Evolutionary conservation across 1,139 yeast species (phyloP), one percentile per base, ranked within the genome.

Genomic region (Scheffersomyces segobiensis): DNA sequence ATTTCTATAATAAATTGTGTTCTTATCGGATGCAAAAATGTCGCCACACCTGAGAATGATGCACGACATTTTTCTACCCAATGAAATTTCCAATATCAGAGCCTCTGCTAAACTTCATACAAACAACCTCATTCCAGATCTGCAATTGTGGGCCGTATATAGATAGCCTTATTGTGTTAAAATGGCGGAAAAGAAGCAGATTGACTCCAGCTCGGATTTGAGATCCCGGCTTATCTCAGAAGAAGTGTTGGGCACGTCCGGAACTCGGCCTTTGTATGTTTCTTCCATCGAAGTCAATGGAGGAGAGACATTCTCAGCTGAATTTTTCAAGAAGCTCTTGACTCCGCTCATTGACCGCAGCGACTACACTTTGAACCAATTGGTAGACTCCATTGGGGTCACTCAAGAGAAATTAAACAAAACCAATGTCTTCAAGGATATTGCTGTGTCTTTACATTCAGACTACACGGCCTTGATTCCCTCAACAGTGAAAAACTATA

Each of bases 201-300:
- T 24, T 20, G 50, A 48, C 24, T 26, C 49, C 14, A 52, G 19
- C 59, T 55, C 65, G 17, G 73, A 70, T 54, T 64, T 79, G 55
- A 74, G 65, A 63, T 65, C 70, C n/a, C 67, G 71, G 57, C 61
- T 78, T 53, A 61, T 73, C 51, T 69, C 77, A 22, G 73, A 77
- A 60, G 80, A 77, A 55, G 64, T 78, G 46, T 65, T 79, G 57
- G 64, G 64, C 21, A 66, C 71, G 52, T 73, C 82, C 32, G 65
- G 69, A 2, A 64, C 78, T 2, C 80, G 75, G 60, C 86, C 87
- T 2, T 73, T 84, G 46, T 79, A 74, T 59, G 71, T 84, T 53
- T 75, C 83, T 17, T 66, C 75, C 53, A 77, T 84, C 39, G 83
- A 83, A 57, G 81, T 84, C 50, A 67, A 65, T 55, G 87, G 87